These are phyloP conservation scores for Ogataea thermomethanolica DNA, from an alignment of 805 yeast genomes.

Conservation along the genomic window DNA sequence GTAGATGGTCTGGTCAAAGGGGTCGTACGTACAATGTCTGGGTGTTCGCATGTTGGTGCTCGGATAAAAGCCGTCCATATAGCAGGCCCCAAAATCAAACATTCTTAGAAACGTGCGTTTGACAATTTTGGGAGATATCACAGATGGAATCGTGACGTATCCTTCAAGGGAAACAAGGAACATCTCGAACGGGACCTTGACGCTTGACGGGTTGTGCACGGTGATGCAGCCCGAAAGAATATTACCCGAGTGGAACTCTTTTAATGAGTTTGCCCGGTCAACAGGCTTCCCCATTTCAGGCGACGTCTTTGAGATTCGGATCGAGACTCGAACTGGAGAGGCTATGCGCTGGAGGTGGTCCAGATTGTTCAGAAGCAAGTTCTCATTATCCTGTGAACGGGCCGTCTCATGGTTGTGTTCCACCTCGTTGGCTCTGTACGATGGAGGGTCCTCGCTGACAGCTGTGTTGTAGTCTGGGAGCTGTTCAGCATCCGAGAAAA, in stretches of 20 bases:
- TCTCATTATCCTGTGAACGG: conserved; percentile 15
- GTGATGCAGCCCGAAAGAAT: conserved; percentile 52
- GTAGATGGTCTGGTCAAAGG: conserved; percentile 25
- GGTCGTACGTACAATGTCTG: conserved; percentile 13
- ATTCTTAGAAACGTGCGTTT: conserved; percentile 41
- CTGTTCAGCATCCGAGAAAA: conserved; percentile 2
- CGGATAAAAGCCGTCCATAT: conserved; percentile 37
- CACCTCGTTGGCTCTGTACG: background rate
- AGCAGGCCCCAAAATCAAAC: conserved; percentile 47
- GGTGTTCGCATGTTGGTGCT: conserved; percentile 23
- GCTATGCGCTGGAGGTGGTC: conserved; percentile 19
- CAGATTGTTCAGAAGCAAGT: conserved; percentile 23
- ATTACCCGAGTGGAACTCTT: conserved; percentile 65
- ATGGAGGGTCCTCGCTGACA: conserved; percentile 9
- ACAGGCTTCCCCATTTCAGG: conserved; percentile 29
- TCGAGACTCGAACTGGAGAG: conserved; percentile 20
- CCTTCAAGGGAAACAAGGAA: conserved; percentile 57
- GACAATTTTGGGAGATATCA: conserved; percentile 5
- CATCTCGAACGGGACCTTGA: conserved; percentile 52
- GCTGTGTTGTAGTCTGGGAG: conserved; percentile 19
- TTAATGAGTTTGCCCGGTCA: conserved; percentile 33
- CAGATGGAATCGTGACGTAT: conserved; percentile 23
- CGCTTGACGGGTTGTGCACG: conserved; percentile 37
- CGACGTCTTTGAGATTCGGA: conserved; percentile 39
- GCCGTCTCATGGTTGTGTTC: background rate